Evolutionary conservation across 1,284 basidiomycete genomes (phyloP), one percentile per base, ranked within the genome.

Genomic region (Ceratobasidium papillatum): DNA sequence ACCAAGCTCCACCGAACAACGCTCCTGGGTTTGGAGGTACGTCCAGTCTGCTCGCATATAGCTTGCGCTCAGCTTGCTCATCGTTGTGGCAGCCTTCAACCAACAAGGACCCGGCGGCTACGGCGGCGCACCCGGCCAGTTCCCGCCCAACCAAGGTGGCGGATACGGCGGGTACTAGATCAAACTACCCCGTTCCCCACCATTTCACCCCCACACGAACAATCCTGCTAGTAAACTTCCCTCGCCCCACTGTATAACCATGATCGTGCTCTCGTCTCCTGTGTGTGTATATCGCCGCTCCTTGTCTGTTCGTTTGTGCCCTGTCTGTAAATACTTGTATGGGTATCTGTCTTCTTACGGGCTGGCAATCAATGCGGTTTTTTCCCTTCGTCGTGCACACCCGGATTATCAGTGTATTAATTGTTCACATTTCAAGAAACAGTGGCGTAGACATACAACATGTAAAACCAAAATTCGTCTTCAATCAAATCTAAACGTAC

Each of bases 311-410:
- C 45, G 63, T 14, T 11, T 47, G 63, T 47, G 43, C 27, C 27
- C 43, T 49, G 43, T 51, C 43, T 65, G 56, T 59, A n/a, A 30
- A 62, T 41, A 41, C 43, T 36, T 47, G 32, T 41, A 65, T 65
- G 43, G 56, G 63, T 65, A 51, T 65, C 30, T 65, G 63, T 65
- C 45, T 47, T 65, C 22, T 65, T 65, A 65, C 36, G 63, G 63
- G 63, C 63, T 65, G 63, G 63, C 63, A 65, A 65, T 65, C 63
- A 65, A 59, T 65, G 63, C 38, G 30, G 63, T 65, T 65, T 19
- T 9, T 52, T n/a, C 14, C n/a, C 38, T 66, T 7, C 2, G 11
- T 59, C 19, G 56, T 25, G 32, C 27, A 4, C 41, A 8, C 8
- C 14, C 41, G 14, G 41, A 14, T 8, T n/a, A 34, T n/a, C 56